Base-by-base conservation (phyloP, 768 basidiomycete species). In the Agaricus sinodeliciosus region DNA sequence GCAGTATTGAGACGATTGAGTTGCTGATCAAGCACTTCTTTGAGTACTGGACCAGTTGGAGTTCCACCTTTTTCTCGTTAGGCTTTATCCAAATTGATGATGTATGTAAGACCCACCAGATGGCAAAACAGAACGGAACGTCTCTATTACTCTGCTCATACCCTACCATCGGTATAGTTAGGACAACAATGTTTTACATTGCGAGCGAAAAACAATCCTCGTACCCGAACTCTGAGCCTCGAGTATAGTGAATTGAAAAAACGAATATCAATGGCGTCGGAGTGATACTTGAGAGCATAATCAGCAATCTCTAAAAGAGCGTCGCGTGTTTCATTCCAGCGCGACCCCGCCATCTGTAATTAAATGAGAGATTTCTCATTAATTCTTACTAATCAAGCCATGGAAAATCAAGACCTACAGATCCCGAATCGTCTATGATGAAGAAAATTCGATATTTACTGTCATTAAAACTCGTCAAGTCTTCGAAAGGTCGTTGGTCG, bases 231-330 rank as follows among this genome's bases (percentile, higher is more conserved):
- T n/a, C 47, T 41, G 28, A 40, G 18, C 15, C 41, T 8, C 15
- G 19, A 37, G 8, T n/a, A 18, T 19, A 15, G 40, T 40, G 58
- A 55, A 48, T 69, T 65, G 36, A 69, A 55, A 40, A 69, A 69
- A 11, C 52, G 55, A 6, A 69, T 49, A 40, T 63, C 63, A 15
- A 69, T 49, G 8, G 57, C 57, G 8, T 60, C 57, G 11, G 60
- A 58, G 27, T 67, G 57, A 39, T 63, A 56, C 1, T 53, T 37
- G 18, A 65, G 55, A 13, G 68, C 67, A 35, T 65, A 55, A n/a
- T 68, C 54, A 9, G 65, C 67, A 22, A 69, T 68, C n/a, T 60
- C 64, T 11, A 58, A 37, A 18, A 69, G 59, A 2, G 68, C 65
- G 28, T 60, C 58, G 2, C 62, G 51, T 7, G 63, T 57, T 57